Base-by-base conservation (phyloP, 1,284 basidiomycete genomes). In the Leccinum fuscescens region DNA sequence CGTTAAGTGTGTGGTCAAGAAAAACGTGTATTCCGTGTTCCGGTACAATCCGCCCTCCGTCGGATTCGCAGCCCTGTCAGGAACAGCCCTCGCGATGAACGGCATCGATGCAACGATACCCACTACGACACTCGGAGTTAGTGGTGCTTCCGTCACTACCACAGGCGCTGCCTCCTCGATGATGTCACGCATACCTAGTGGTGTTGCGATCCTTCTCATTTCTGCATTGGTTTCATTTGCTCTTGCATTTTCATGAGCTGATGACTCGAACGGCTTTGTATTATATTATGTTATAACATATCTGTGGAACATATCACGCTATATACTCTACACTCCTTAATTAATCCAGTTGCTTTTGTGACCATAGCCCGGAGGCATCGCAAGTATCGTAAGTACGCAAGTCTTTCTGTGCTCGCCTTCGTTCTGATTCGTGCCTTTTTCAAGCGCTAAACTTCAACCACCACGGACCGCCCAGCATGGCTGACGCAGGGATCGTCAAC, bases 21-120 rank as follows among this genome's bases (percentile, higher is more conserved):
- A 71, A 69, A 71, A 72, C 56, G 72, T 74, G 55, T 74, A 74
- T 58, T 69, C 70, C 2, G 65, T 71, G 0, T 73, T 74, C 51
- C 68, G 73, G 14, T 73, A 64, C 20, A 4, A 65, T 35, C 72
- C 72, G 22, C 71, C 71, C 1, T 67, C 70, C 4, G 71, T 74
- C 1, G 72, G 70, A 56, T 71, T 71, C 50, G 70, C 72, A 35
- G 62, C 70, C 3, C 55, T 74, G 51, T 74, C 70, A 3, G n/a
- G 64, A 11, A 55, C 57, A 3, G 70, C 72, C 6, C 62, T 72
- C 6, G 63, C 62, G 3, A 65, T 66, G 72, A 71, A 71, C 17
- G 72, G 70, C 4, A 22, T 57, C 24, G 46, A 61, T 54, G 70
- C 62, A 17, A 33, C 48, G 3, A 51, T 74, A 3, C 70, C 73